Conservation (phyloP, 108 stramenopile genomes). For the Fragilariopsis cylindrus region DNA sequence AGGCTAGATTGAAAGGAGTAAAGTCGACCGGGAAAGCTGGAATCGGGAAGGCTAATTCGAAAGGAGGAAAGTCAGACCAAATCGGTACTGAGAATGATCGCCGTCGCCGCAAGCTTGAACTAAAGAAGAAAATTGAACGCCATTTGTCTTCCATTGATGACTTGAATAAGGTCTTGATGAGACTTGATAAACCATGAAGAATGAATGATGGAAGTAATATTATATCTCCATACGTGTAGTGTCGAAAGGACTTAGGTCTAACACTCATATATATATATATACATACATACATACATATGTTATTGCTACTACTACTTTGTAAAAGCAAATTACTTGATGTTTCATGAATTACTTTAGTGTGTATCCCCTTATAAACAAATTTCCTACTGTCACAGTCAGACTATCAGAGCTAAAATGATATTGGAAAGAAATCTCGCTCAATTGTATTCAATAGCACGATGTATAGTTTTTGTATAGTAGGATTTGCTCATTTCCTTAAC, state of each 20-base stretch:
- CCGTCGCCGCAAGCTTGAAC: not conserved
- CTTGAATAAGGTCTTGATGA: slow-evolving; percentile 3
- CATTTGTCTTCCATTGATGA: slow-evolving; percentile 10
- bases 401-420: too few species aligned
- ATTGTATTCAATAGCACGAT: too few species aligned
- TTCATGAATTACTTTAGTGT: too few species aligned
- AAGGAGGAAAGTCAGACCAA: not conserved
- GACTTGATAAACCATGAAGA: not conserved
- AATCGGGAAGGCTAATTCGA: not conserved
- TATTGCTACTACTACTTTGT: not conserved
- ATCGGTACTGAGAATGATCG: not conserved
- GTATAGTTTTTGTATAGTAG: too few species aligned
- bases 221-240: not conserved
- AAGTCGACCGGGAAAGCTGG: not conserved
- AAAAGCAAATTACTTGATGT: too few species aligned
- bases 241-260: not conserved
- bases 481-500: too few species aligned
- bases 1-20: too few species aligned
- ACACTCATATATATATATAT: not conserved
- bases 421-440: too few species aligned
- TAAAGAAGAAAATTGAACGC: not conserved
- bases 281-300: not conserved
- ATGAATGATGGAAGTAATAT: not conserved
- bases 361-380: too few species aligned
- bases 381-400: too few species aligned